Base-by-base conservation (phyloP, 371 early-diverging fungal species). In the Rhizomucor pusillus region DNA sequence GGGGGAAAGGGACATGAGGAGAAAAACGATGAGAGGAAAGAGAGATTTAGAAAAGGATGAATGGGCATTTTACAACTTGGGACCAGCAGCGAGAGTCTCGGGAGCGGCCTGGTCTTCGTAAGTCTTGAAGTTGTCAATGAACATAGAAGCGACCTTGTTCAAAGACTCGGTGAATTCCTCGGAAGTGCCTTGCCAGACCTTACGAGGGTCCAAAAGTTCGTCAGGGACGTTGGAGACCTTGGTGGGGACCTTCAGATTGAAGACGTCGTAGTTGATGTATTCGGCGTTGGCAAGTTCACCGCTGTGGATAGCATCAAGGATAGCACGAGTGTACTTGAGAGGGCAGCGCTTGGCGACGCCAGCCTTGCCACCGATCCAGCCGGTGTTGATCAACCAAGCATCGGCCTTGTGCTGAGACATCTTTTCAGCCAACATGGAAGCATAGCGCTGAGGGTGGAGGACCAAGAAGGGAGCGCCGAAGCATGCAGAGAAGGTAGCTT, bases 311-410 rank as follows among this genome's bases (percentile, higher is more conserved):
- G 97, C 90, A 73, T 97, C 96, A 57, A 97, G 90, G 67, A 97
- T 94, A 50, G 93, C 94, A 47, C 97, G 91, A 36, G 95, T 90
- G 82, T 95, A 92, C 78, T 91, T 93, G 60, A 97, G 87, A 23
- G 93, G 74, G 63, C 93, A 92, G 40, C 97, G 90, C 76, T 89
- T 85, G 54, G 93, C 96, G 18, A 77, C 72, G 53, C 92, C 93
- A 69, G 91, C 93, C 24, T 85, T 82, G 49, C 95, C 95, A 65
- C 96, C 95, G 68, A 80, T 90, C 96, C 97, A 97, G 49, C 97
- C 97, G 16, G 97, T 97, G 87, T 97, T 97, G 80, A 97, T 86
- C 62, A 97, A 73, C 95, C 95, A 97, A 22, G 90, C 96, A 69
- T 90, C 75, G 53, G 89, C 89, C 63, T 81, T 73, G 80, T 97